These are phyloP conservation scores for Cyclotella atomus DNA, from an alignment of 108 stramenopile genomes.

Conservation along the genomic window DNA sequence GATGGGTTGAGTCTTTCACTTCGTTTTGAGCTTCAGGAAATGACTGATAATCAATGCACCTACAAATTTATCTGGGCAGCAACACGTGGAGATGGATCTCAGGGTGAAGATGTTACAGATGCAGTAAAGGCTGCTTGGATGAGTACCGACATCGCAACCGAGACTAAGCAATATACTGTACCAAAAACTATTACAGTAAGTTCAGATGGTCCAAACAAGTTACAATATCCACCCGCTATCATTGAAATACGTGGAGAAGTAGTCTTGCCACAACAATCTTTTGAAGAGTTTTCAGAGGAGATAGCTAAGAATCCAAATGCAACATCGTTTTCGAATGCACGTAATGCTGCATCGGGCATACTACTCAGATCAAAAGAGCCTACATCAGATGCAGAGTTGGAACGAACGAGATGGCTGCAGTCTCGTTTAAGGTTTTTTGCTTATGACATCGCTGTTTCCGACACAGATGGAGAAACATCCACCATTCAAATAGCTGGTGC, in stretches of 20 bases:
- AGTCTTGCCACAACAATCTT: conserved; percentile 65
- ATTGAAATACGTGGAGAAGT: conserved; percentile 95
- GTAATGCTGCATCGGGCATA: conserved; percentile 94
- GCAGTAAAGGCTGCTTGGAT: conserved; percentile 56
- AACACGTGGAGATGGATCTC: conserved; percentile 90
- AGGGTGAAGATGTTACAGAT: conserved; percentile 83
- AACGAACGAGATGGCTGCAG: conserved; percentile 41
- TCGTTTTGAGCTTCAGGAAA: conserved; percentile 58
- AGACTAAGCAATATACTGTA: conserved; percentile 5
- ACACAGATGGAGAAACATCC: too few relatives aligned
- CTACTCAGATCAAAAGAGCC: conserved; percentile 75
- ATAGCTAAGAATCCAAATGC: not conserved
- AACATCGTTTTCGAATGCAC: conserved; percentile 79
- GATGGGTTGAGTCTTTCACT: conserved; percentile 91
- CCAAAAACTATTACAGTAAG: conserved; percentile 18
- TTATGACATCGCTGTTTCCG: conserved; percentile 69
- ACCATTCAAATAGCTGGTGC: conserved; percentile 11
- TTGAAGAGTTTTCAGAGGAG: conserved; percentile 40
- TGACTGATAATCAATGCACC: not conserved
- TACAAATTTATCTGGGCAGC: conserved; percentile 77
- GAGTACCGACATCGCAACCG: conserved; percentile 8
- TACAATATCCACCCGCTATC: conserved; percentile 9
- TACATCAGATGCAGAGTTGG: conserved; percentile 35
- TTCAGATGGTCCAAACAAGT: too few relatives aligned
- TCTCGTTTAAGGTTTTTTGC: conserved; percentile 85